Conservation (phyloP, 2,329 filamentous ascomycete genomes). For the Spiromastix sp. region DNA sequence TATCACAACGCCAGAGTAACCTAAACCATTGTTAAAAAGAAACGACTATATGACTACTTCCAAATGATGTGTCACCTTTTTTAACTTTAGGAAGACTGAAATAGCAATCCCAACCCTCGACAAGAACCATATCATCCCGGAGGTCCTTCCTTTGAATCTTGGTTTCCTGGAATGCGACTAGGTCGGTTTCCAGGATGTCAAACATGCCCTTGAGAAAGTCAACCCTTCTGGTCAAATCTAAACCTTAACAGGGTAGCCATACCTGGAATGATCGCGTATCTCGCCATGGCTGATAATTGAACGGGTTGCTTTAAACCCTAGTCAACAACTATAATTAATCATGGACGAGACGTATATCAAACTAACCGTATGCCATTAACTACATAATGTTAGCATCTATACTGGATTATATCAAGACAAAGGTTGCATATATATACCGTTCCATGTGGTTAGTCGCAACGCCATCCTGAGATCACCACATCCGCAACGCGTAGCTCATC, state of each 20-base stretch:
- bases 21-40: constrained; percentile 38
- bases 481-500: no score
- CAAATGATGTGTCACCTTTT: constrained; percentile 54
- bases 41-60: constrained; percentile 1
- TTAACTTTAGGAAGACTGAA: constrained; percentile 90
- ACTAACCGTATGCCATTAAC: constrained; percentile 68
- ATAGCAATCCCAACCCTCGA: constrained; percentile 91
- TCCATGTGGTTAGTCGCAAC: constrained; percentile 77
- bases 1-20: constrained; percentile 90
- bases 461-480: no score
- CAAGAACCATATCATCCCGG: constrained; percentile 87
- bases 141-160: constrained; percentile 94
- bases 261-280: constrained; percentile 61
- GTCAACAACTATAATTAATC: constrained; percentile 1
- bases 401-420: constrained; percentile 2
- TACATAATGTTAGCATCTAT: constrained; percentile 22
- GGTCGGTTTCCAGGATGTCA: constrained; percentile 81
- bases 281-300: constrained; percentile 75
- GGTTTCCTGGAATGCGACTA: constrained; percentile 88
- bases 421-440: constrained; percentile 49
- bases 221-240: constrained; percentile 1
- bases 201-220: constrained; percentile 64
- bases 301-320: constrained; percentile 56
- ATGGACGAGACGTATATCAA: background rate
- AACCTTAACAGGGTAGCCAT: constrained; percentile 9